Evolutionary conservation across 2,329 filamentous ascomycete species (phyloP).

Genomic region (Seiridium unicorne): DNA sequence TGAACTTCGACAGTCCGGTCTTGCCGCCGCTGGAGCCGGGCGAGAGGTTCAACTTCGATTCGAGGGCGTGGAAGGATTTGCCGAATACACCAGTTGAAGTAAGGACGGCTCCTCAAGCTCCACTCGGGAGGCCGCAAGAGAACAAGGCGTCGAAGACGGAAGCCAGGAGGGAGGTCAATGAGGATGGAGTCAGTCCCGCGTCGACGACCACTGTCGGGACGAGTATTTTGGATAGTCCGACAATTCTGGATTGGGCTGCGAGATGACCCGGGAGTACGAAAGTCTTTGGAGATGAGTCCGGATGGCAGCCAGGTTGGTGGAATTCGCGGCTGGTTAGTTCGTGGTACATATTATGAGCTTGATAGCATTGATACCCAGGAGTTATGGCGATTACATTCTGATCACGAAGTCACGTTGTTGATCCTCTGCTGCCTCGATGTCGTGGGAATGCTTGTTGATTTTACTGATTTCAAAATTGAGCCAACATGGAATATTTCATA

Average conservation of each 20-base stretch:
- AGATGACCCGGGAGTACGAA: not conserved
- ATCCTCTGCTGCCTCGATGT: too few species aligned
- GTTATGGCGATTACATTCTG: not conserved
- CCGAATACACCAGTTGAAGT: not conserved
- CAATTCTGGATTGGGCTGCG: constrained; percentile 1
- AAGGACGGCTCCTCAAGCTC: not conserved
- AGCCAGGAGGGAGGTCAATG: not conserved
- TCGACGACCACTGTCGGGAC: not conserved
- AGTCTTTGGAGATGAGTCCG: not conserved
- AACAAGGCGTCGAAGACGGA: not conserved
- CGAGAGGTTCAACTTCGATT: constrained; percentile 6
- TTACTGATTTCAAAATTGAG: too few species aligned
- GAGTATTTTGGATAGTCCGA: not conserved
- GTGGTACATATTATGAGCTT: not conserved
- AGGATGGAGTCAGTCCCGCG: not conserved
- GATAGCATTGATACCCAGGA: not conserved
- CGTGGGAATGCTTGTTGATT: too few species aligned
- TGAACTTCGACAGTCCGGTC: constrained; percentile 6
- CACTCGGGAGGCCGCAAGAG: not conserved
- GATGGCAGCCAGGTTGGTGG: not conserved
- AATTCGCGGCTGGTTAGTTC: too few species aligned
- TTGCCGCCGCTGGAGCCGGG: constrained; percentile 5
- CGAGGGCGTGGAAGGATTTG: constrained; percentile 4
- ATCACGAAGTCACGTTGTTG: not conserved
- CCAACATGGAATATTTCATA: too few species aligned